Conservation (phyloP, 768 basidiomycete genomes). For the Panus rudis region DNA sequence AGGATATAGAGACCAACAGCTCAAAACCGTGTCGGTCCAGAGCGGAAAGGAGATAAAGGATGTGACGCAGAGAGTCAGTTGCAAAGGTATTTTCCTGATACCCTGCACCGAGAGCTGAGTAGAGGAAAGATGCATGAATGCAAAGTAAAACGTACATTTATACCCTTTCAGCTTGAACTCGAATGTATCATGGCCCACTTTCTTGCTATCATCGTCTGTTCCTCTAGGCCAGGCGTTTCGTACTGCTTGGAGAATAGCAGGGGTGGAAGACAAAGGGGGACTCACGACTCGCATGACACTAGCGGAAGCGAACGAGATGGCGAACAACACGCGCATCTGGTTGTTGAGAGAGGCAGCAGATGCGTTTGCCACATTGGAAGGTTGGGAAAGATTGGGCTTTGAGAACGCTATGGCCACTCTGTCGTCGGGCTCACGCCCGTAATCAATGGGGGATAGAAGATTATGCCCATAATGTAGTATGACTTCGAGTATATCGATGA, state of each 20-base stretch:
- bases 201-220: conserved; percentile 72
- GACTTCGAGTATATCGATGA: conserved; percentile 58
- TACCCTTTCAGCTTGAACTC: conserved; percentile 83
- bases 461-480: conserved; percentile 57
- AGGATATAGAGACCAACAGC: conserved; percentile 62
- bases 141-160: conserved; percentile 45
- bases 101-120: conserved; percentile 36
- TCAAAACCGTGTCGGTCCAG: conserved; percentile 64
- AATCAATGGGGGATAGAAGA: conserved; percentile 66
- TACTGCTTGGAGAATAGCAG: conserved; percentile 75
- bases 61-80: conserved; percentile 65
- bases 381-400: conserved; percentile 29
- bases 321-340: conserved; percentile 40
- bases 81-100: conserved; percentile 75
- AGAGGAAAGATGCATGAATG: conserved; percentile 9
- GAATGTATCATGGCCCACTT: conserved; percentile 60
- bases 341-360: conserved; percentile 21
- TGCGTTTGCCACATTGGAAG: conserved; percentile 30
- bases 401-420: conserved; percentile 67
- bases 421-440: conserved; percentile 72
- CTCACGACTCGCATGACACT: conserved; percentile 66
- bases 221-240: conserved; percentile 75
- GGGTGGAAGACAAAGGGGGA: conserved; percentile 71
- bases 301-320: conserved; percentile 63
- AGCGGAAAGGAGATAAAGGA: conserved; percentile 57